Evolutionary conservation across 1,284 basidiomycete genomes (phyloP), one percentile per base, ranked within the genome.

Genomic region (Microbotryum scabiosae): DNA sequence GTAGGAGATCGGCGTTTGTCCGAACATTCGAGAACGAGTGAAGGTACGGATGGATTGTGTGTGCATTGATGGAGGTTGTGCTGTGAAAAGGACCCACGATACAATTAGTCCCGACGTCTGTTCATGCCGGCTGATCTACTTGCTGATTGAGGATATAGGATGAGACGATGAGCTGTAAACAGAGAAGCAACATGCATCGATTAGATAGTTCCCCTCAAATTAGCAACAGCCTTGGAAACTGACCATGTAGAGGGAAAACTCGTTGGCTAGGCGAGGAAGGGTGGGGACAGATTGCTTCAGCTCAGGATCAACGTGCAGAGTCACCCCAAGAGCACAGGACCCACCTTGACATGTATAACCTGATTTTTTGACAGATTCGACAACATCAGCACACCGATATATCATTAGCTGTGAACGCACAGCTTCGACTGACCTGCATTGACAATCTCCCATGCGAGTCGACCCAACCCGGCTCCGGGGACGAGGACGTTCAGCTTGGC

Each of bases 181-280:
- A 36, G 12, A 18, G n/a, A n/a, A 1, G 7, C 21, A 14, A 32
- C 16, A 44, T 23, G 18, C 8, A 57, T 49, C 32, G 56, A 20
- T 90, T 43, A 93, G 77, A 28, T 4, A 3, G 5, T 3, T 12
- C 36, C 16, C 36, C 16, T 41, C 12, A 12, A 5, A 92, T 84
- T 9, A 30, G 6, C 30, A 30, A 72, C 87, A 86, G 71, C 85
- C 87, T 7, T 89, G 90, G 2, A 85, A 79, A 1, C 93, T 81
- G 10, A 93, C 80, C 90, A 93, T 94, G 76, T 89, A 91, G 65
- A 91, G 87, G 41, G 88, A 91, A 73, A 93, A 94, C 75, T 96
- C 92, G 73, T 94, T 96, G 10, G 87, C 91, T 75, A 92, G 89
- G 61, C 85, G 87, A 5, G 85, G 76, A 91, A 93, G 10, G 88